These are phyloP conservation scores for Pleurotus djamor DNA, from an alignment of 768 basidiomycete species.

Conservation along the genomic window DNA sequence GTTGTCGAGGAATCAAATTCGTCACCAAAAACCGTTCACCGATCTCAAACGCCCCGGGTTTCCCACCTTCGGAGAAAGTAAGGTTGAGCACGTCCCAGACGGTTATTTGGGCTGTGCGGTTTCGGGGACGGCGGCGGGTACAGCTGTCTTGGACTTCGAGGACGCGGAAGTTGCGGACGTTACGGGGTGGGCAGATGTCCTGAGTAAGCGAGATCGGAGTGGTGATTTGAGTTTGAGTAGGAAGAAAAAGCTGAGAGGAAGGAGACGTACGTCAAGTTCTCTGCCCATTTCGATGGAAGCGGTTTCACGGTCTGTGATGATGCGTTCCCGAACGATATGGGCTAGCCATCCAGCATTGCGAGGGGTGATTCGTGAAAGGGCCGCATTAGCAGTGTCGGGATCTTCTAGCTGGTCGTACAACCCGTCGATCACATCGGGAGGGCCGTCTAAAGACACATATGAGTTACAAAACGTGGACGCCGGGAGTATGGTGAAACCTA, in stretches of 20 bases:
- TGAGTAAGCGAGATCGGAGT: slow-evolving; percentile 19
- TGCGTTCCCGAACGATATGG: slow-evolving; percentile 43
- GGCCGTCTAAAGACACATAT: slow-evolving; percentile 23
- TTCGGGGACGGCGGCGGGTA: slow-evolving; percentile 45
- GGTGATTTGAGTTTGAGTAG: not conserved
- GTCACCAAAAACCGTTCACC: slow-evolving; percentile 76
- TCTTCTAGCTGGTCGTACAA: slow-evolving; percentile 69
- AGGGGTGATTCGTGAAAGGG: slow-evolving; percentile 37
- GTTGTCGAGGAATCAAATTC: slow-evolving; percentile 69
- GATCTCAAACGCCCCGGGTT: slow-evolving; percentile 47
- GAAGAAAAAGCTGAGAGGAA: not conserved
- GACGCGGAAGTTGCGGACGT: slow-evolving; percentile 77
- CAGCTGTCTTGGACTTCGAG: slow-evolving; percentile 66
- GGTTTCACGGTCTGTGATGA: slow-evolving; percentile 46
- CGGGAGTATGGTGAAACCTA: too few species aligned
- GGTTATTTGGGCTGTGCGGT: slow-evolving; percentile 72
- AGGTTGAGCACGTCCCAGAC: slow-evolving; percentile 76
- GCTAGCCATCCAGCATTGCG: slow-evolving; percentile 66
- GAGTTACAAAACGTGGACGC: too few species aligned
- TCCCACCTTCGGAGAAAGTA: slow-evolving; percentile 46
- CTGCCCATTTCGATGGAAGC: slow-evolving; percentile 61
- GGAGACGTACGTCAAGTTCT: slow-evolving; percentile 65
- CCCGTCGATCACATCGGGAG: slow-evolving; percentile 48
- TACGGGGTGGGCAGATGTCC: slow-evolving; percentile 66
- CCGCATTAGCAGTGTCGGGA: slow-evolving; percentile 35